Percentiles rank a stretch among this genome's conserved stretches.
Evolutionary conservation across 2,329 filamentous ascomycete genomes (phyloP).

Genomic region (Pseudonectria buxi): DNA sequence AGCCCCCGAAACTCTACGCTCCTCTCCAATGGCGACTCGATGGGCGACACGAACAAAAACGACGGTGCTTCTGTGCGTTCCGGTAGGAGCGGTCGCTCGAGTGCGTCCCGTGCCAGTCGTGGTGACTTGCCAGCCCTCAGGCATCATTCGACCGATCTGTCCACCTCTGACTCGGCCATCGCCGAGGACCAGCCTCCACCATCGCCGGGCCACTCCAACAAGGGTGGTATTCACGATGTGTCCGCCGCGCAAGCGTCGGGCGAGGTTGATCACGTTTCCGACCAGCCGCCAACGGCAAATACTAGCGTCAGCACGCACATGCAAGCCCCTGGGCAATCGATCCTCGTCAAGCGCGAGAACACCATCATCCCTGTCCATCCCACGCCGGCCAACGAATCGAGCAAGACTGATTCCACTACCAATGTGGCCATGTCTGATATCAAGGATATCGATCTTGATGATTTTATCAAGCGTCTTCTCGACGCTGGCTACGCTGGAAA

Average conservation of each 20-base stretch:
- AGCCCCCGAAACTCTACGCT: slow-evolving; percentile 74
- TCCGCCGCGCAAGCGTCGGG: slow-evolving; percentile 75
- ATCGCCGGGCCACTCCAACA: slow-evolving; percentile 77
- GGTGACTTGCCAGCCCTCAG: slow-evolving; percentile 36
- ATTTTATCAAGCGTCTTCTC: slow-evolving; percentile 90
- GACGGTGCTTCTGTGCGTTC: slow-evolving; percentile 73
- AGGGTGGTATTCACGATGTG: slow-evolving; percentile 69
- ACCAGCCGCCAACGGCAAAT: slow-evolving; percentile 69
- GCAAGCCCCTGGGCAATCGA: slow-evolving; percentile 77
- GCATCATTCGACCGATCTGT: slow-evolving; percentile 35
- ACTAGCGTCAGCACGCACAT: slow-evolving; percentile 50
- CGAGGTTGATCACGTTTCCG: slow-evolving; percentile 91
- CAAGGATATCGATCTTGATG: slow-evolving; percentile 89
- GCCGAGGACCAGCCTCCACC: slow-evolving; percentile 60
- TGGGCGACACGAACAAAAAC: slow-evolving; percentile 49
- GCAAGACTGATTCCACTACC: slow-evolving; percentile 36
- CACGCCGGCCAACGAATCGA: slow-evolving; percentile 35
- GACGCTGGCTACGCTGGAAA: slow-evolving; percentile 95
- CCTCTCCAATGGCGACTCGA: slow-evolving; percentile 52
- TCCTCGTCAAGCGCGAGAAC: slow-evolving; percentile 75
- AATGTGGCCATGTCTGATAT: slow-evolving; percentile 81
- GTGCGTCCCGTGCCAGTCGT: slow-evolving; percentile 38
- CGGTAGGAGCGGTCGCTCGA: slow-evolving; percentile 52
- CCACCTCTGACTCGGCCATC: slow-evolving; percentile 37
- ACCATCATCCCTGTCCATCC: slow-evolving; percentile 58